A percentile compares a stretch with the other conserved stretches of the same genome.
Evolutionary conservation across 2,329 filamentous ascomycete species (phyloP).

Genomic region (Fusarium subtropicale): DNA sequence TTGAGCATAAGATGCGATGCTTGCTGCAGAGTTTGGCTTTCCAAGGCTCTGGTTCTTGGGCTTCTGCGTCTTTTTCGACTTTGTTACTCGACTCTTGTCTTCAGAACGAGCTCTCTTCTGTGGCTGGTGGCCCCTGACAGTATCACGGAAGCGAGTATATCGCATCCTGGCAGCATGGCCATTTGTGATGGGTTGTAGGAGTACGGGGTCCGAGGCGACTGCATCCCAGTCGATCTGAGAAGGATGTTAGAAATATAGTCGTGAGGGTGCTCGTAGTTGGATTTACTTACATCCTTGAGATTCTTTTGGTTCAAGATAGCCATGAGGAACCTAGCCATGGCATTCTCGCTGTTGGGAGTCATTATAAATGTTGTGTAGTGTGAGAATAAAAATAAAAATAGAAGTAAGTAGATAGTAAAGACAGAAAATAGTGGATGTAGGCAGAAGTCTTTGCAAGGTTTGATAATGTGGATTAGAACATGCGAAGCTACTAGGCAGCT

Average conservation of each 20-base stretch:
- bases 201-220: constrained; percentile 66
- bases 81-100: constrained; percentile 60
- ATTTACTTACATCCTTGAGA: constrained; percentile 66
- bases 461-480: constrained; percentile 31
- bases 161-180: constrained; percentile 72
- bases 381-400: neutral
- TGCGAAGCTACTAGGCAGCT: constrained; percentile 38
- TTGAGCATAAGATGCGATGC: constrained; percentile 48
- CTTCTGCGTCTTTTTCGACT: constrained; percentile 55
- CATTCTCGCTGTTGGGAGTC: constrained; percentile 67
- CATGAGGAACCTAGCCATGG: constrained; percentile 68
- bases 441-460: constrained; percentile 26
- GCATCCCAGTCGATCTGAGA: constrained; percentile 69
- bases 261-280: neutral
- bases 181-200: constrained; percentile 67
- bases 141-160: constrained; percentile 64
- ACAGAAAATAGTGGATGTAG: constrained; percentile 11
- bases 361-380: constrained; percentile 52
- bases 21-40: constrained; percentile 56
- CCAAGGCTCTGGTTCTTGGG: constrained; percentile 52
- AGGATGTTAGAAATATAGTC: constrained; percentile 29
- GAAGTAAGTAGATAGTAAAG: neutral
- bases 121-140: constrained; percentile 62
- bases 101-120: constrained; percentile 59
- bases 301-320: constrained; percentile 70